Evolutionary conservation across 2,329 filamentous ascomycete genomes (phyloP), one percentile per base, ranked within the genome.

Genomic region (Aspergillus alliaceus): DNA sequence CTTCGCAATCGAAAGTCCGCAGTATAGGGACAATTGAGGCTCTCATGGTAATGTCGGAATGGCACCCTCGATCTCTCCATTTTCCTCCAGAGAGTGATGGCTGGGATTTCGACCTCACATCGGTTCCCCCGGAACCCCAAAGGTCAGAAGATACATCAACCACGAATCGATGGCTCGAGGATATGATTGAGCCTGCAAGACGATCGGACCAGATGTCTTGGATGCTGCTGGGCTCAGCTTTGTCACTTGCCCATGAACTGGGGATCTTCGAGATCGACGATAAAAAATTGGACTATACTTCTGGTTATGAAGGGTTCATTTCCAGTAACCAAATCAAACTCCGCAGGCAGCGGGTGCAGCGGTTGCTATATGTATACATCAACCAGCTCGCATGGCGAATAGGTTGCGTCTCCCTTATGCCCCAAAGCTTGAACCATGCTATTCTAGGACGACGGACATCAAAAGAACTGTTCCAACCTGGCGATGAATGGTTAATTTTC

Each of bases 151-250:
- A 61, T 6, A 53, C 59, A 9, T 57, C 57, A 2, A 69, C 72
- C 6, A 64, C 75, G 4, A 78, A 73, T 54, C 67, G 77, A 50
- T 83, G 81, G 79, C 70, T 81, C 1, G 77, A 82, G 47, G 82
- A 83, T 60, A 82, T 84, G 34, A 79, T 84, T 39, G 77, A 82
- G 39, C 81, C 82, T 2, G 80, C 82, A 2, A 79, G 79, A 57
- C 72, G 80, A 54, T 84, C 80, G 0, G 82, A 84, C 62, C 78
- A 82, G 2, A 85, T 85, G 82, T 84, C 82, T 1, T 85, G 83
- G 83, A 85, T 84, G 79, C 64, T 84, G 20, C 76, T 85, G 39
- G 83, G 83, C 2, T 80, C 79, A 61, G 82, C 80, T 0, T 64
- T 82, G 24, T 81, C 80, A 3, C 71, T 85, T 12, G 78, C 80